These are phyloP conservation scores for Alternaria triticimaculans DNA, from an alignment of 2,329 filamentous ascomycete species.

Conservation along the genomic window DNA sequence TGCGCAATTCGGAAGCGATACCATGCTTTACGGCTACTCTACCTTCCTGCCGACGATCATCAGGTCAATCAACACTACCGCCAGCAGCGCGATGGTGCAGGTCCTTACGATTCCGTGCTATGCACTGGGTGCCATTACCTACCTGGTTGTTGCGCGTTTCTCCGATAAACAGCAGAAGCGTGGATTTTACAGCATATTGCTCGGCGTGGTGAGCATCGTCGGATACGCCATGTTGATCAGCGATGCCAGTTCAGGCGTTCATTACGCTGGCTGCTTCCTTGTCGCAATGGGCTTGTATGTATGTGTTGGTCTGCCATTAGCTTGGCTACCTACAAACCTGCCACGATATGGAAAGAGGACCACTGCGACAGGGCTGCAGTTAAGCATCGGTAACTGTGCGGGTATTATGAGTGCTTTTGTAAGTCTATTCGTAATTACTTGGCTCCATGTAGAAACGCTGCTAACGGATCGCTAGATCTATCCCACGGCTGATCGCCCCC, in stretches of 20 bases:
- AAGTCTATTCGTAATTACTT: conserved; percentile 28
- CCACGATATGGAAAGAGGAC: conserved; percentile 80
- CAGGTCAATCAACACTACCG: conserved; percentile 66
- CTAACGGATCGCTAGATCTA: conserved; percentile 52
- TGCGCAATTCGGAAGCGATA: conserved; percentile 75
- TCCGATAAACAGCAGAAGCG: conserved; percentile 73
- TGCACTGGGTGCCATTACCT: conserved; percentile 72
- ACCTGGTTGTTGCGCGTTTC: conserved; percentile 69
- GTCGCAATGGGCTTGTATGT: conserved; percentile 76
- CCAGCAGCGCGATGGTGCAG: conserved; percentile 71
- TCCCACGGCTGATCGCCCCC: conserved; percentile 51
- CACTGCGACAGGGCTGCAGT: conserved; percentile 72
- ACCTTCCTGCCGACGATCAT: conserved; percentile 84
- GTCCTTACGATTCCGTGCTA: conserved; percentile 82
- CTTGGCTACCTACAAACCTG: conserved; percentile 70
- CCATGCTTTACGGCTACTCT: conserved; percentile 79
- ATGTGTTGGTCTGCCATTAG: conserved; percentile 61
- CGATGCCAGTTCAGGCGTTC: conserved; percentile 64
- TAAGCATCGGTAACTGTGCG: conserved; percentile 72
- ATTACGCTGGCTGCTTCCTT: conserved; percentile 80
- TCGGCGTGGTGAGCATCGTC: conserved; percentile 67
- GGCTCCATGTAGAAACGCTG: background rate
- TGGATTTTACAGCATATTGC: conserved; percentile 68
- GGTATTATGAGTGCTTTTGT: conserved; percentile 79
- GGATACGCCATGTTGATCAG: conserved; percentile 74